Evolutionary conservation across 2,329 filamentous ascomycete species (phyloP), one percentile per base, ranked within the genome.

Genomic region (Trichoderma koningiopsis): DNA sequence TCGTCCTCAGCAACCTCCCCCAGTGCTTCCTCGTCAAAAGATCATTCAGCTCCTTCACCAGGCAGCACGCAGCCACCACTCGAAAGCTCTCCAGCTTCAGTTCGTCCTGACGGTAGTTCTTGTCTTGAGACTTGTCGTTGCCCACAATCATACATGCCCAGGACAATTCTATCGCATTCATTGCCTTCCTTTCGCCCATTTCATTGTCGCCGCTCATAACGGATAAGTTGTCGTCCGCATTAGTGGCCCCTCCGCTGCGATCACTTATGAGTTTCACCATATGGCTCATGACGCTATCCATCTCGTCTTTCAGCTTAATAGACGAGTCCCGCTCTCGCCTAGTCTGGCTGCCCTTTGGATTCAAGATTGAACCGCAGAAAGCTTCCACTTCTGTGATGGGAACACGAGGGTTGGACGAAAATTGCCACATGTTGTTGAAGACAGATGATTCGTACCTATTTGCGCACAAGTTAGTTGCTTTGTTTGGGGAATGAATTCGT

Each of bases 291-390:
- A 85, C 80, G 10, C 81, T 79, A 55, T 85, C 83, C 59, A 84
- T 86, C 59, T 84, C 84, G 16, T 86, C 85, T 65, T 82, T 83
- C 24, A 88, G 79, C 72, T 84, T 84, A 58, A 81, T 77, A 2
- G 85, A 87, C 2, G 80, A 79, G 58, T 88, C 86, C 3, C 85
- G 82, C 72, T 88, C 84, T 2, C 84, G 82, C 11, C 78, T 77
- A 0, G 82, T 86, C 75, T 86, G 86, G 0, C 78, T 72, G 0
- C 85, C 85, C 0, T 75, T 77, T 70, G 82, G 84, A 75, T 85
- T 87, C 52, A 87, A 76, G n/a, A 88, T 83, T n/a, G 80, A 82
- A 10, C 86, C 86, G 29, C 85, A 85, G 65, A 87, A 87, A 0
- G 86, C 84, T 70, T 88, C 86, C 0, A 85, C 76, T 72, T 88